A percentile compares a stretch with the other conserved stretches of the same genome.
Conservation (phyloP, 2,329 filamentous ascomycete species). For the Juglanconis sp. region DNA sequence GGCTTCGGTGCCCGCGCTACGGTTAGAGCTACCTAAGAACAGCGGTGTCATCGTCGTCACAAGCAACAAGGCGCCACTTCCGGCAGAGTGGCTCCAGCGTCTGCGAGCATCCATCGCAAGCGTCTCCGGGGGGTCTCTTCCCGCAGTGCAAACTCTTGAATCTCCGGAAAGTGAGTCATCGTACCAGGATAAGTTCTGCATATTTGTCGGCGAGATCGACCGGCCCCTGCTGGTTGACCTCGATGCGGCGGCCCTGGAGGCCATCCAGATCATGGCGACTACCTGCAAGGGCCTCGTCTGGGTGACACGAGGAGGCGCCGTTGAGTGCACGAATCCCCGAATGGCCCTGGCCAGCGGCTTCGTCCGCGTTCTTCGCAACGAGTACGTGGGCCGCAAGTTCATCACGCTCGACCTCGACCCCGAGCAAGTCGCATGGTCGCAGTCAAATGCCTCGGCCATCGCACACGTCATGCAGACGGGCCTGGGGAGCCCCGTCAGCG, state of each 20-base stretch:
- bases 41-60: too few relatives aligned
- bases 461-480: neutral
- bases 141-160: too few relatives aligned
- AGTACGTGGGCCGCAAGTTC: slow-evolving; percentile 18
- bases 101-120: too few relatives aligned
- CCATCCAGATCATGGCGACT: slow-evolving; percentile 22
- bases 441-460: too few relatives aligned
- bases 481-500: neutral
- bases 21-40: too few relatives aligned
- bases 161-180: too few relatives aligned
- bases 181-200: slow-evolving; percentile 18
- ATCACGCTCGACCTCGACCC: slow-evolving; percentile 22
- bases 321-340: slow-evolving; percentile 13
- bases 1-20: too few relatives aligned
- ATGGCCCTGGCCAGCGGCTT: slow-evolving; percentile 23
- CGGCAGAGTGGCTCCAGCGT: too few relatives aligned
- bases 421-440: slow-evolving; percentile 9
- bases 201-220: slow-evolving; percentile 26
- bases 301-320: slow-evolving; percentile 19
- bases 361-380: slow-evolving; percentile 23
- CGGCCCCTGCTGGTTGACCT: slow-evolving; percentile 25
- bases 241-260: slow-evolving; percentile 1
- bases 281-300: slow-evolving; percentile 22
- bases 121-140: too few relatives aligned
- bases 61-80: too few relatives aligned